Percentiles rank a stretch among this genome's conserved stretches.
Conservation (phyloP, 768 basidiomycete species). For the Lactifluus hygrophoroides region DNA sequence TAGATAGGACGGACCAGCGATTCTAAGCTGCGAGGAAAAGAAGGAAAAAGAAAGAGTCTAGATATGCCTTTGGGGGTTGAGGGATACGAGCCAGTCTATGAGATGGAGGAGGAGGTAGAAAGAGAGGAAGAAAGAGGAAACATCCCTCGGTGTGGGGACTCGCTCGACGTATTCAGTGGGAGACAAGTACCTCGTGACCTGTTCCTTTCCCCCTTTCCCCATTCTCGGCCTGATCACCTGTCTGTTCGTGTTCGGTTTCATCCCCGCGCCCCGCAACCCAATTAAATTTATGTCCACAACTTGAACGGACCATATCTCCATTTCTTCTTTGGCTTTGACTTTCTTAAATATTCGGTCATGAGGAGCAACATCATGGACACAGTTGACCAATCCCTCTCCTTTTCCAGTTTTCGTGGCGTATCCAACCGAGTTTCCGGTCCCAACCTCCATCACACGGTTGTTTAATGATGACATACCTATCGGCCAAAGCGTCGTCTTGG, state of each 20-base stretch:
- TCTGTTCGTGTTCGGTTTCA: too few species aligned
- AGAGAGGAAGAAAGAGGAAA: conserved; percentile 3
- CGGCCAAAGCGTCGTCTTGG: not conserved
- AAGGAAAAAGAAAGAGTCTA: conserved; percentile 15
- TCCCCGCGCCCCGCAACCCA: not conserved
- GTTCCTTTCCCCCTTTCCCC: conserved; percentile 6
- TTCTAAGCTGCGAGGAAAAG: conserved; percentile 10
- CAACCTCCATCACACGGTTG: not conserved
- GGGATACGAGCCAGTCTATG: conserved; percentile 16
- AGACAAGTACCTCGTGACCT: conserved; percentile 13
- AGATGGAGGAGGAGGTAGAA: conserved; percentile 2
- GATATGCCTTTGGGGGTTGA: not conserved
- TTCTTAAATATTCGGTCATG: too few species aligned
- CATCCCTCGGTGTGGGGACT: conserved; percentile 5
- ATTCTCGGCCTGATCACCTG: conserved; percentile 13
- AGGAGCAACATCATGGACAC: not conserved
- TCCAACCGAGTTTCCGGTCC: not conserved
- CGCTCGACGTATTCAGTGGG: conserved; percentile 1
- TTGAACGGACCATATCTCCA: not conserved
- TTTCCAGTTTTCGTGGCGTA: not conserved
- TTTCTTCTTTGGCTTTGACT: too few species aligned
- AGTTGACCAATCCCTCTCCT: not conserved
- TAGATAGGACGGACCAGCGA: not conserved
- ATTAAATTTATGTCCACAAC: not conserved
- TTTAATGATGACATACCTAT: not conserved